A percentile compares a stretch with the other conserved stretches of the same genome.
Evolutionary conservation across 2,329 filamentous ascomycete genomes (phyloP).

Genomic region (Aspergillus fijiensis): DNA sequence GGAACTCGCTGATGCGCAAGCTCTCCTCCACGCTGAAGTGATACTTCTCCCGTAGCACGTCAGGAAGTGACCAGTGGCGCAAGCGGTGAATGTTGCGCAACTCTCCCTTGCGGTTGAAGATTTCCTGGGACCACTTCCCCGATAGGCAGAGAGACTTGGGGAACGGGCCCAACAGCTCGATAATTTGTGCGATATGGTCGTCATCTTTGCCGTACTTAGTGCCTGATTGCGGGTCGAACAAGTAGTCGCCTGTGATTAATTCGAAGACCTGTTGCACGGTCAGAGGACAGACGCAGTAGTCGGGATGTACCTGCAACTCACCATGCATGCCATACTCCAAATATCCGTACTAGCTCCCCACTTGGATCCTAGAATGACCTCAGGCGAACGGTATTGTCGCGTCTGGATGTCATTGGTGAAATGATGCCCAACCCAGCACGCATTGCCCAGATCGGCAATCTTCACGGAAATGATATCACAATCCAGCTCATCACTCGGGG

Average conservation of each 20-base stretch:
- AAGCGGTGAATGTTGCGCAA: conserved; percentile 95
- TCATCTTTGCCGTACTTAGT: conserved; percentile 99
- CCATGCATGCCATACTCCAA: conserved; percentile 99
- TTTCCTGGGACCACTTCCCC: conserved; percentile 97
- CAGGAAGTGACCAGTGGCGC: conserved; percentile 90
- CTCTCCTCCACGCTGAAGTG: conserved; percentile 85
- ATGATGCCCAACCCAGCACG: conserved; percentile 97
- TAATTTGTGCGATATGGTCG: conserved; percentile 98
- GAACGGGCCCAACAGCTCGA: conserved; percentile 90
- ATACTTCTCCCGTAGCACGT: conserved; percentile 94
- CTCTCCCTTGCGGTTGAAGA: conserved; percentile 97
- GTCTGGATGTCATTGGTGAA: conserved; percentile 99
- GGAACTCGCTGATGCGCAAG: conserved; percentile 75
- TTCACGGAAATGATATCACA: conserved; percentile 92
- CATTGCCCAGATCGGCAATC: conserved; percentile 96
- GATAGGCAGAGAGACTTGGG: conserved; percentile 87
- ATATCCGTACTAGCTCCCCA: conserved; percentile 99
- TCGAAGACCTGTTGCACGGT: conserved; percentile 69
- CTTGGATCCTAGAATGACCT: conserved; percentile 94
- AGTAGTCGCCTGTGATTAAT: conserved; percentile 94
- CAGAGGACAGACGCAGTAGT: not conserved
- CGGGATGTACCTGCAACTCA: conserved; percentile 47
- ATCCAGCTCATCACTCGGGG: conserved; percentile 31
- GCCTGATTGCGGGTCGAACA: conserved; percentile 96
- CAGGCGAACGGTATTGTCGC: conserved; percentile 91